Evolutionary conservation across 2,329 filamentous ascomycete species (phyloP), one percentile per base, ranked within the genome.

Genomic region (Nemania sp.): DNA sequence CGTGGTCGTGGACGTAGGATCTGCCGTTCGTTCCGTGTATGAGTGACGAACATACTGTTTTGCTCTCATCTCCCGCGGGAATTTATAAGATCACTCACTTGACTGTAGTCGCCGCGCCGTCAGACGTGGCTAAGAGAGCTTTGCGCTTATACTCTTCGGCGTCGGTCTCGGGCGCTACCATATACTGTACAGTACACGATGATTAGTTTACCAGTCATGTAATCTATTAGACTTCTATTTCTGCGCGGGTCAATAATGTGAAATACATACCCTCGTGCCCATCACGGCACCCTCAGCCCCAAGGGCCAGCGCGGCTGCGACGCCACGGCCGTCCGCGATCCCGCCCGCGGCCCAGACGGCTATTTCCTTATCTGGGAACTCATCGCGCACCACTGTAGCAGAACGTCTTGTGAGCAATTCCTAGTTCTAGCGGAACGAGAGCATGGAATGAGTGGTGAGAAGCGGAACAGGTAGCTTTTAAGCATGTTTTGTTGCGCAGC

Each of bases 321-420:
- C 74, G 8, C 75, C 74, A 15, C 78, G 70, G 2, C 73, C 71
- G 33, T 80, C 77, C 6, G 70, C 71, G 41, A 81, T 77, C 0
- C 79, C 79, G 4, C 79, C 80, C 15, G 78, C 76, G 0, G 77
- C 79, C 31, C 80, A 64, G 2, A 81, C 57, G 19, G 62, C 66
- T 24, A 65, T 56, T 6, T 66, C 58, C 23, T 57, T 55, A 2
- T 48, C 59, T 3, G 57, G 64, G 15, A 67, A 67, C 45, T 67
- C 64, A 4, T 56, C 30, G 3, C 45, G 40, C 14, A 79, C 43
- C 56, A 61, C 52, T 55, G n/a, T 3, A 34, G 9, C 28, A 31
- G 28, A n/a, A 12, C 28, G 9, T 12, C 4, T 3, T 12, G 8
- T 31, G 9, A 31, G 28, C 28, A 31, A 31, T 14, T 5, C n/a